Base-by-base conservation (phyloP, 306 rosid species). In the Prunus armeniaca region DNA sequence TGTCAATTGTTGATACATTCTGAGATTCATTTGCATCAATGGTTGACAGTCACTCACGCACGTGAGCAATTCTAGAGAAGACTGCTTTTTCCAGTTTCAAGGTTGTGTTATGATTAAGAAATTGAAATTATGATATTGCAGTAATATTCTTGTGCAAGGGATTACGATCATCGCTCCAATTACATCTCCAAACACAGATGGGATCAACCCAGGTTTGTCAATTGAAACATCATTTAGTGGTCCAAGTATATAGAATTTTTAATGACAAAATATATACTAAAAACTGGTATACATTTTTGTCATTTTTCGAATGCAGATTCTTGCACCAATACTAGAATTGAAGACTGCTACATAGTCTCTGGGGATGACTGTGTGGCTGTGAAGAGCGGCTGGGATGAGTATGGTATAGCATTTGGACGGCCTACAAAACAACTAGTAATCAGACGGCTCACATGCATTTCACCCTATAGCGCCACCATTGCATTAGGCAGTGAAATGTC, bases 311-410 rank as follows among this genome's bases (percentile, higher is more conserved):
- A 57, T 43, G 67, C 79, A 83, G 89, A 86, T 80, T 86, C 85
- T 19, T 86, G 89, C 87, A 83, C 85, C 57, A 86, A 86, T 41
- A 79, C 80, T n/a, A 75, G 79, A 60, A 86, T 86, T 62, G 85
- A 86, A 69, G 89, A 86, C 70, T 86, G 89, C 49, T 83, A 83
- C 72, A 86, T 86, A 52, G 85, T 78, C 54, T 86, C 87, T 4
- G 89, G 89, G 2, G 89, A 83, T 27, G 89, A 86, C 18, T 86
- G 87, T 30, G 87, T 86, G 45, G 89, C 89, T 9, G 85, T 86
- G 5, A 86, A 86, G 85, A 83, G 89, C 25, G 85, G 89, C 5
- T 83, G 89, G 89, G 89, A 83, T 24, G 89, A 86, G 81, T 86
- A 83, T 15, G 87, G 89, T 76, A 83, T 86, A 43, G 64, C 81